These are phyloP conservation scores for Phytophthora palmivora DNA, from an alignment of 352 stramenopile species.

Conservation along the genomic window DNA sequence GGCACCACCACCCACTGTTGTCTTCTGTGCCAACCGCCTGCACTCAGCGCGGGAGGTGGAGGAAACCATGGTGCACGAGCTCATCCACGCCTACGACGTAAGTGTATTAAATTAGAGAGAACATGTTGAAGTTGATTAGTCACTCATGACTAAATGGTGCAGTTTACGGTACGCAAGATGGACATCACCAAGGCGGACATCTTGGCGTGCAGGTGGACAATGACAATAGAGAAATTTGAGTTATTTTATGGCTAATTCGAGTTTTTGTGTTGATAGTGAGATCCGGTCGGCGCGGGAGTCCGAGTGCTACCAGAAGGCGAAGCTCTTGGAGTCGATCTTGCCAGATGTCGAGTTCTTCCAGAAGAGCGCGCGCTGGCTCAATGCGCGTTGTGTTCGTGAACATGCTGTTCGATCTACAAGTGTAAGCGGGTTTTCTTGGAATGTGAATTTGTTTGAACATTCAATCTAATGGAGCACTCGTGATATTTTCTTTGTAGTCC, in stretches of 20 bases:
- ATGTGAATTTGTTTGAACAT: background rate
- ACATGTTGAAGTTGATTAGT: conserved; percentile 16
- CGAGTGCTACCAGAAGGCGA: conserved; percentile 83
- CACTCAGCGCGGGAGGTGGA: conserved; percentile 77
- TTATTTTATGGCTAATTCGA: background rate
- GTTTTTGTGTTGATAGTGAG: conserved; percentile 48
- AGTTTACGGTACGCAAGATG: conserved; percentile 89
- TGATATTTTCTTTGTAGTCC: conserved; percentile 47
- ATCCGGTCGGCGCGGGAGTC: conserved; percentile 84
- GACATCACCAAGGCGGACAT: conserved; percentile 84
- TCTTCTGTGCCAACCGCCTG: conserved; percentile 85
- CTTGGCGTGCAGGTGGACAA: conserved; percentile 71
- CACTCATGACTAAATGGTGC: conserved; percentile 7
- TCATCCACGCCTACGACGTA: conserved; percentile 89
- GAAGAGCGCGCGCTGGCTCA: conserved; percentile 67
- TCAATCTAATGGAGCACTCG: background rate
- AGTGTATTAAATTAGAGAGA: conserved; percentile 13
- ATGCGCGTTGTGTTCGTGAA: conserved; percentile 73
- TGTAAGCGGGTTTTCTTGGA: conserved; percentile 37
- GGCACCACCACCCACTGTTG: conserved; percentile 77
- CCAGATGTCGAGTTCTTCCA: conserved; percentile 71
- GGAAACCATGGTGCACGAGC: conserved; percentile 86
- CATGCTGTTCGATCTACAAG: conserved; percentile 78
- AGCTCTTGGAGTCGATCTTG: conserved; percentile 62
- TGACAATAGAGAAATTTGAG: background rate